phyloP scores from a whole-genome alignment of 148 eudicot species.

The Chenopodium quinoa region DNA sequence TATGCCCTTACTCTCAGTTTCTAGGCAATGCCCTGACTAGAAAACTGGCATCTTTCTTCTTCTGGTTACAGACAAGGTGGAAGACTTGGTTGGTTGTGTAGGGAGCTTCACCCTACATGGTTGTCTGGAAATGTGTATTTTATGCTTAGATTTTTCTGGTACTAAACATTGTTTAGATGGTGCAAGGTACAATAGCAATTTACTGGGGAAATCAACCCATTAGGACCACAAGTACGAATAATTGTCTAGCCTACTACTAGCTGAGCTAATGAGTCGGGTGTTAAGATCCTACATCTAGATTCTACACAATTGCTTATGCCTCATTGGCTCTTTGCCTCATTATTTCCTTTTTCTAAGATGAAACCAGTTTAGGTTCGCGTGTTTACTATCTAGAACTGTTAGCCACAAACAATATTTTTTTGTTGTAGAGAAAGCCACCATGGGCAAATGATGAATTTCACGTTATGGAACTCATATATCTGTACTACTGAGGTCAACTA shows the following conservation, averaged over 20 bases:
- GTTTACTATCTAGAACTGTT: neutral
- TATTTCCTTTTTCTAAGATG: neutral
- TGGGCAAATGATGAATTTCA: too few species aligned
- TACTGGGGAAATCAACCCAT: slow-evolving; percentile 9
- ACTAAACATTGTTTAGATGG: slow-evolving; percentile 8
- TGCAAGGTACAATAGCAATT: slow-evolving; percentile 6
- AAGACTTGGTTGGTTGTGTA: slow-evolving; percentile 30
- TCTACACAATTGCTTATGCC: slow-evolving; percentile 1
- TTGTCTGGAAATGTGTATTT: slow-evolving; percentile 3
- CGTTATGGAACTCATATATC: neutral
- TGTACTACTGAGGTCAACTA: neutral
- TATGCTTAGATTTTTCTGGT: slow-evolving; percentile 15
- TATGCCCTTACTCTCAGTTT: neutral
- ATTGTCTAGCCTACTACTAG: slow-evolving; percentile 9
- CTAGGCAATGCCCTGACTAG: slow-evolving; percentile 22
- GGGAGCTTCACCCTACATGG: slow-evolving; percentile 32
- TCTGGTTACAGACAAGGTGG: slow-evolving; percentile 26
- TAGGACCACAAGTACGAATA: slow-evolving; percentile 22
- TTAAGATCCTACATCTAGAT: slow-evolving; percentile 11
- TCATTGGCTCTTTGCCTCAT: neutral
- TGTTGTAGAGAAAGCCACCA: too few species aligned
- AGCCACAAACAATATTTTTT: neutral
- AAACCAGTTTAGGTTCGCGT: slow-evolving; percentile 6
- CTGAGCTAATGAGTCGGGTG: slow-evolving; percentile 7
- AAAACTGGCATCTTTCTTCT: slow-evolving; percentile 26